phyloP scores from a whole-genome alignment of 768 basidiomycete species.

The Floccularia luteovirens region DNA sequence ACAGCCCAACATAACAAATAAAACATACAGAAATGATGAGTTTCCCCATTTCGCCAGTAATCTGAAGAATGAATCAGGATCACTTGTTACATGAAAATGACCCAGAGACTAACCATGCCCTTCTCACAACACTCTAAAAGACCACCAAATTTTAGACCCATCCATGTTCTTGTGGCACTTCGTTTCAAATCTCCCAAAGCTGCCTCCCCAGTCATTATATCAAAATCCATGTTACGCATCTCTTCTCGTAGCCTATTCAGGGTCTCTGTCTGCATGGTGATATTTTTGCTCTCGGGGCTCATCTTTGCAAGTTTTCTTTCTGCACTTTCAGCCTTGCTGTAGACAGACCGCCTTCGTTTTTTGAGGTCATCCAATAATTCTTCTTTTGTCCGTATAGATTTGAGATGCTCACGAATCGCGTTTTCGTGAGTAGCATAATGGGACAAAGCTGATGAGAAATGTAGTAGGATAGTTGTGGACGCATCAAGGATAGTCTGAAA shows the following conservation, averaged over 20 bases:
- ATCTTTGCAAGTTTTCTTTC: constrained; percentile 89
- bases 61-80: constrained; percentile 19
- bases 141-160: constrained; percentile 85
- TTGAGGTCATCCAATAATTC: constrained; percentile 76
- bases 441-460: constrained; percentile 59
- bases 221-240: constrained; percentile 70
- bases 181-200: constrained; percentile 81
- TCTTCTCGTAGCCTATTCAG: constrained; percentile 68
- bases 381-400: constrained; percentile 76
- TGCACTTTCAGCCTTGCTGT: constrained; percentile 69
- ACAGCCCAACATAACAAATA: neutral
- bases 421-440: constrained; percentile 69
- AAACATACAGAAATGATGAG: constrained; percentile 34
- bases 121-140: constrained; percentile 81
- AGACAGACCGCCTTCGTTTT: constrained; percentile 58
- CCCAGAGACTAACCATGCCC: constrained; percentile 37
- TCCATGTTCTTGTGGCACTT: constrained; percentile 52
- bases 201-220: constrained; percentile 80
- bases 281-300: constrained; percentile 83
- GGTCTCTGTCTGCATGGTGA: constrained; percentile 62
- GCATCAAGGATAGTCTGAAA: constrained; percentile 67
- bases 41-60: constrained; percentile 49
- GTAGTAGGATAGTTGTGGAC: constrained; percentile 57
- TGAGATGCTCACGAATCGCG: constrained; percentile 67
- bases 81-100: neutral